These are phyloP conservation scores for Exophiala alcalophila DNA, from an alignment of 2,329 filamentous ascomycete genomes.

Conservation along the genomic window DNA sequence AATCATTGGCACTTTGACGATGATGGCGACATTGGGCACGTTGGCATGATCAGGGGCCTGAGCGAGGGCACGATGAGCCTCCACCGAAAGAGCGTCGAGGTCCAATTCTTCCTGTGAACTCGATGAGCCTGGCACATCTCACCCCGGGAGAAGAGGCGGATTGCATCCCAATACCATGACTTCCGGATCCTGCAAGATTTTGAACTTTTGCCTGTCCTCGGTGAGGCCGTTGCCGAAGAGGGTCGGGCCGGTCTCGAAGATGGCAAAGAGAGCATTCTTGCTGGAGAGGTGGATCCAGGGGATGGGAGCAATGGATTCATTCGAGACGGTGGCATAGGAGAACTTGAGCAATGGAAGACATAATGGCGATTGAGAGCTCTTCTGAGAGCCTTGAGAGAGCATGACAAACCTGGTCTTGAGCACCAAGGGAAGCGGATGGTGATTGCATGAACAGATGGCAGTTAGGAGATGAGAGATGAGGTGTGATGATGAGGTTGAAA, in stretches of 20 bases:
- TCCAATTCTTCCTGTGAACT: slow-evolving; percentile 43
- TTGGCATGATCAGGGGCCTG: slow-evolving; percentile 10
- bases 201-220: slow-evolving; percentile 34
- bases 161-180: slow-evolving; percentile 37
- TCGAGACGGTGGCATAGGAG: slow-evolving; percentile 42
- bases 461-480: too few relatives aligned
- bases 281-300: slow-evolving; percentile 45
- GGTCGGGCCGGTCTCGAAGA: slow-evolving; percentile 36
- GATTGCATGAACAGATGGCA: too few relatives aligned
- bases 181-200: slow-evolving; percentile 36
- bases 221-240: slow-evolving; percentile 22
- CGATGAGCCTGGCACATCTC: slow-evolving; percentile 18
- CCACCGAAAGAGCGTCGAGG: slow-evolving; percentile 35
- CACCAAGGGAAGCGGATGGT: too few relatives aligned
- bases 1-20: slow-evolving; percentile 46
- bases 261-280: slow-evolving; percentile 36
- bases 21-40: slow-evolving; percentile 39
- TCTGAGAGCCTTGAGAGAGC: slow-evolving; percentile 48
- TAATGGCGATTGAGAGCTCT: slow-evolving; percentile 41
- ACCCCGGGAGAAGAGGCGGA: neutral
- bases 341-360: slow-evolving; percentile 41
- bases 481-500: too few relatives aligned
- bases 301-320: slow-evolving; percentile 39
- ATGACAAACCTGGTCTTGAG: too few relatives aligned
- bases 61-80: slow-evolving; percentile 26